These are phyloP conservation scores for Lentinula boryana DNA, from an alignment of 768 basidiomycete genomes.

Conservation along the genomic window DNA sequence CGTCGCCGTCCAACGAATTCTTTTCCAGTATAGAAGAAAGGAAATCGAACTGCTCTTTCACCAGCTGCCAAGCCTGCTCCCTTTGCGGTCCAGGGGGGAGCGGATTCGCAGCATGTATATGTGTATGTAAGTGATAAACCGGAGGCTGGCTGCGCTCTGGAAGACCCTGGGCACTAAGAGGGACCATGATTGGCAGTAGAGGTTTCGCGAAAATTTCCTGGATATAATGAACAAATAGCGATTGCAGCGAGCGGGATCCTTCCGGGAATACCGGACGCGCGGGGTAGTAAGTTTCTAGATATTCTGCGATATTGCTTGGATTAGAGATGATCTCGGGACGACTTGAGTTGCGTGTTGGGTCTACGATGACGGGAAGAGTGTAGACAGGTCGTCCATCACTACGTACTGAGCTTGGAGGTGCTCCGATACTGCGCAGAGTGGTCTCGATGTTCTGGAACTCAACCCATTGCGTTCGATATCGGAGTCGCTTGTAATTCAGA, in stretches of 20 bases:
- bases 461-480: constrained; percentile 65
- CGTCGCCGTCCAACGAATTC: constrained; percentile 37
- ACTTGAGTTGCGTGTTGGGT: constrained; percentile 41
- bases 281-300: constrained; percentile 63
- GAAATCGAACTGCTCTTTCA: constrained; percentile 40
- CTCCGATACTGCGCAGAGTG: constrained; percentile 51
- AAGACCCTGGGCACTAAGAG: constrained; percentile 56
- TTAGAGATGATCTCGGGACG: constrained; percentile 52
- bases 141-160: constrained; percentile 50
- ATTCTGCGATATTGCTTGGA: constrained; percentile 60
- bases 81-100: constrained; percentile 21
- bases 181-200: constrained; percentile 64
- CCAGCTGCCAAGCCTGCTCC: constrained; percentile 40
- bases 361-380: constrained; percentile 65
- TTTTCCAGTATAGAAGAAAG: constrained; percentile 40
- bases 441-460: constrained; percentile 65
- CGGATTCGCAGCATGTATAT: constrained; percentile 1
- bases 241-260: constrained; percentile 61
- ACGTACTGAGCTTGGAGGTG: constrained; percentile 47
- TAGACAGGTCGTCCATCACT: constrained; percentile 59
- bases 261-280: constrained; percentile 69
- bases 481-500: constrained; percentile 69
- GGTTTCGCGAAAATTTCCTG: constrained; percentile 64
- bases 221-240: constrained; percentile 65
- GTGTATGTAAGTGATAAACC: constrained; percentile 22